phyloP scores from a whole-genome alignment of 306 rosid genomes.

The Sophora flavescens region DNA sequence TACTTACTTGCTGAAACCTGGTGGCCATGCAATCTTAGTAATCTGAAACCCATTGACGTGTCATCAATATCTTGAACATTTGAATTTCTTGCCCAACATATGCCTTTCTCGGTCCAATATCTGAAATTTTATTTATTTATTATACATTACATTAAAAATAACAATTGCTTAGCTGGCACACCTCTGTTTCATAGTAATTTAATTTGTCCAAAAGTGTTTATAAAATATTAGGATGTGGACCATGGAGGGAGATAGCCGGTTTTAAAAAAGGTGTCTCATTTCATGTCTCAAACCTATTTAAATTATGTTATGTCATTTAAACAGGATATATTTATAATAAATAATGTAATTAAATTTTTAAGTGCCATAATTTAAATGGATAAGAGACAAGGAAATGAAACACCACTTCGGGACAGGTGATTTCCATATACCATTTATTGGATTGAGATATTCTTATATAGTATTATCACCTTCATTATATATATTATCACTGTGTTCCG shows the following conservation, averaged over 20 bases:
- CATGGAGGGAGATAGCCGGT: too few relatives aligned
- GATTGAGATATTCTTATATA: not conserved
- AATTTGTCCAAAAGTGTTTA: not conserved
- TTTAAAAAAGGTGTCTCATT: too few relatives aligned
- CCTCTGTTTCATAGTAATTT: not conserved
- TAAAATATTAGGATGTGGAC: not conserved
- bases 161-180: not conserved
- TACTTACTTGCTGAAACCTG: conserved; percentile 70
- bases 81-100: conserved; percentile 86
- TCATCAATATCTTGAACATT: conserved; percentile 86
- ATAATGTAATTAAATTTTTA: too few relatives aligned
- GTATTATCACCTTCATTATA: not conserved
- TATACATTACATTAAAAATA: not conserved
- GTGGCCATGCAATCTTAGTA: conserved; percentile 76
- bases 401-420: too few relatives aligned
- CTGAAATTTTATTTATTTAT: conserved; percentile 51
- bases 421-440: too few relatives aligned
- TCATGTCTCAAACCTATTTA: too few relatives aligned
- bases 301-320: too few relatives aligned
- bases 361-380: too few relatives aligned
- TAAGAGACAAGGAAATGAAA: too few relatives aligned
- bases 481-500: too few relatives aligned
- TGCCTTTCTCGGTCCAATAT: conserved; percentile 81
- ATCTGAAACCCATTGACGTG: conserved; percentile 90
- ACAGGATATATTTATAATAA: too few relatives aligned